Evolutionary conservation across 2,329 filamentous ascomycete species (phyloP).

Genomic region (Alternaria novae-zelandiae): DNA sequence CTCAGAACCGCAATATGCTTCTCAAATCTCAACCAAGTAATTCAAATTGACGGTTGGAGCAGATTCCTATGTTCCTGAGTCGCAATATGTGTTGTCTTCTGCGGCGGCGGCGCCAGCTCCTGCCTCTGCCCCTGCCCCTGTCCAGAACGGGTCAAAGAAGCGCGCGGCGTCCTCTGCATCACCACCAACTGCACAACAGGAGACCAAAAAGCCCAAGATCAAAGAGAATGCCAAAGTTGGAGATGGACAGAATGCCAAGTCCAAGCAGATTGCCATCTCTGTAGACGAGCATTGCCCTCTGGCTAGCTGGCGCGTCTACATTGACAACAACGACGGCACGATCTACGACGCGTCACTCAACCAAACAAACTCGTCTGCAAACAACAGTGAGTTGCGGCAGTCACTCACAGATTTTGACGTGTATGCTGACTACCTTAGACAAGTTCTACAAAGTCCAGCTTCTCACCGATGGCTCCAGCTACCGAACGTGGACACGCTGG

Average conservation of each 20-base stretch:
- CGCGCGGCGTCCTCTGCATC: slow-evolving; percentile 34
- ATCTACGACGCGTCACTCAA: slow-evolving; percentile 84
- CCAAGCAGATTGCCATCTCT: slow-evolving; percentile 52
- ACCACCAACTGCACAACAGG: slow-evolving; percentile 24
- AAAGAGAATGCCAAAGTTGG: slow-evolving; percentile 45
- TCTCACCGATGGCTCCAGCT: slow-evolving; percentile 40
- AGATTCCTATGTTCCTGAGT: slow-evolving; percentile 47
- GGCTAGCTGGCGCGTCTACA: slow-evolving; percentile 61
- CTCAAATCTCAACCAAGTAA: neutral
- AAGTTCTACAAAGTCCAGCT: slow-evolving; percentile 79
- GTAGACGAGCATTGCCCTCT: slow-evolving; percentile 55
- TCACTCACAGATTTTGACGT: neutral
- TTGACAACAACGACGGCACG: slow-evolving; percentile 67
- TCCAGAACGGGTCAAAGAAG: slow-evolving; percentile 37
- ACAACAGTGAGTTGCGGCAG: slow-evolving; percentile 60
- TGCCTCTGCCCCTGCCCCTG: slow-evolving; percentile 6
- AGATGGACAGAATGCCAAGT: slow-evolving; percentile 55
- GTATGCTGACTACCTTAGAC: slow-evolving; percentile 46
- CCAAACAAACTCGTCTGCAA: slow-evolving; percentile 72
- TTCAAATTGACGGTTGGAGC: neutral
- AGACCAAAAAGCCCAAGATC: slow-evolving; percentile 32
- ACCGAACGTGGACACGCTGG: slow-evolving; percentile 77
- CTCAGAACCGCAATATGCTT: neutral
- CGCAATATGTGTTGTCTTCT: slow-evolving; percentile 44
- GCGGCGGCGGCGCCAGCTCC: slow-evolving; percentile 5